These are phyloP conservation scores for Podospora fimiseda DNA, from an alignment of 495 filamentous ascomycete species.

Conservation along the genomic window DNA sequence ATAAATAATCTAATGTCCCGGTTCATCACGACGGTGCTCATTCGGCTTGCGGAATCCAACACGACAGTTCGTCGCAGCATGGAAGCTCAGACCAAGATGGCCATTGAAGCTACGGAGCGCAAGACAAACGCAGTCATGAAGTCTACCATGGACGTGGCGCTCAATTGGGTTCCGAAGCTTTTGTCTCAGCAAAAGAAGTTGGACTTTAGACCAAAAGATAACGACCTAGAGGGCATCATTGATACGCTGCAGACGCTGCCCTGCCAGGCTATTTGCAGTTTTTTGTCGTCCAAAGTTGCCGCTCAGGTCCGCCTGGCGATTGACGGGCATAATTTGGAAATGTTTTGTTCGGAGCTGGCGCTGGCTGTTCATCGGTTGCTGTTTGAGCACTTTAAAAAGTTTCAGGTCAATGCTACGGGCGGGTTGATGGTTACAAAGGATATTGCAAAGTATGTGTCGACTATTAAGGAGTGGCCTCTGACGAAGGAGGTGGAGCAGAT, in stretches of 20 bases:
- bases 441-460: conserved; percentile 79
- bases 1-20: conserved; percentile 90
- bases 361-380: conserved; percentile 67
- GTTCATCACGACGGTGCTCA: conserved; percentile 83
- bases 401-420: conserved; percentile 82
- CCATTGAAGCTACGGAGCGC: conserved; percentile 72
- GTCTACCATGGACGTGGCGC: conserved; percentile 72
- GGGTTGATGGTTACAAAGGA: conserved; percentile 95
- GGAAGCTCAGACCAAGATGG: conserved; percentile 71
- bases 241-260: conserved; percentile 83
- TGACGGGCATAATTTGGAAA: conserved; percentile 67
- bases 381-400: conserved; percentile 90
- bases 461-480: conserved; percentile 74
- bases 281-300: conserved; percentile 59
- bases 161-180: conserved; percentile 70
- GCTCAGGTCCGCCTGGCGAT: conserved; percentile 57
- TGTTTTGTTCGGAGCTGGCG: conserved; percentile 80
- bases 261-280: conserved; percentile 69
- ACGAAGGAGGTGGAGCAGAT: conserved; percentile 60
- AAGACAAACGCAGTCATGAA: conserved; percentile 85
- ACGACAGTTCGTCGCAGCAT: conserved; percentile 85
- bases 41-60: conserved; percentile 80
- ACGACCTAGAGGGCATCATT: conserved; percentile 62
- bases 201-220: conserved; percentile 88
- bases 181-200: conserved; percentile 79